phyloP scores from a whole-genome alignment of 169 alveolate genomes.

The Plasmodium falciparum region DNA sequence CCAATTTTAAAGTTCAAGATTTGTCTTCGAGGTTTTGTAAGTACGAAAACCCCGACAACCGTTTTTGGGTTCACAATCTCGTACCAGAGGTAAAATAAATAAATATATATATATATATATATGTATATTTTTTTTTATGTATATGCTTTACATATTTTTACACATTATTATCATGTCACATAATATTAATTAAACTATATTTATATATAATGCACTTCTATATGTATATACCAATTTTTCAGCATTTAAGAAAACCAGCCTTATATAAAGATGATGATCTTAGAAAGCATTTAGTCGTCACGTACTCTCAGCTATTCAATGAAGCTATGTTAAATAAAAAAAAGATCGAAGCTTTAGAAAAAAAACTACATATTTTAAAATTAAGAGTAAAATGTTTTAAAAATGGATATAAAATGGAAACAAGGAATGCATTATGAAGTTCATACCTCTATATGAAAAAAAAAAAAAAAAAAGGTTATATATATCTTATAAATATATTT shows the following conservation, averaged over 20 bases:
- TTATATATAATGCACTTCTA: background rate
- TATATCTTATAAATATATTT: background rate
- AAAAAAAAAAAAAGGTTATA: no score
- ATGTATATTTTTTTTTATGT: background rate
- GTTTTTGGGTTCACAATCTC: constrained; percentile 58
- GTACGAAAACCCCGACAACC: constrained; percentile 65
- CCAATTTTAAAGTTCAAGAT: constrained; percentile 36
- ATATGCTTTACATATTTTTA: background rate
- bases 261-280: constrained; percentile 41
- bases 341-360: constrained; percentile 43
- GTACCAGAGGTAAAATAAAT: constrained; percentile 39
- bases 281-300: constrained; percentile 36
- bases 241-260: constrained; percentile 62
- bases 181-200: background rate
- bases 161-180: background rate
- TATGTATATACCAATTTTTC: background rate
- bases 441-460: background rate
- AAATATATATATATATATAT: background rate
- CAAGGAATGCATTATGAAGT: constrained; percentile 45
- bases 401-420: constrained; percentile 53
- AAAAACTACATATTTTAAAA: constrained; percentile 57
- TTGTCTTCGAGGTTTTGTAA: constrained; percentile 31
- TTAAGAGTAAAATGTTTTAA: constrained; percentile 20
- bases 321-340: constrained; percentile 59
- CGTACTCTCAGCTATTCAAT: constrained; percentile 45